Conservation (phyloP, 495 filamentous ascomycete genomes). For the Pyronema domesticum region DNA sequence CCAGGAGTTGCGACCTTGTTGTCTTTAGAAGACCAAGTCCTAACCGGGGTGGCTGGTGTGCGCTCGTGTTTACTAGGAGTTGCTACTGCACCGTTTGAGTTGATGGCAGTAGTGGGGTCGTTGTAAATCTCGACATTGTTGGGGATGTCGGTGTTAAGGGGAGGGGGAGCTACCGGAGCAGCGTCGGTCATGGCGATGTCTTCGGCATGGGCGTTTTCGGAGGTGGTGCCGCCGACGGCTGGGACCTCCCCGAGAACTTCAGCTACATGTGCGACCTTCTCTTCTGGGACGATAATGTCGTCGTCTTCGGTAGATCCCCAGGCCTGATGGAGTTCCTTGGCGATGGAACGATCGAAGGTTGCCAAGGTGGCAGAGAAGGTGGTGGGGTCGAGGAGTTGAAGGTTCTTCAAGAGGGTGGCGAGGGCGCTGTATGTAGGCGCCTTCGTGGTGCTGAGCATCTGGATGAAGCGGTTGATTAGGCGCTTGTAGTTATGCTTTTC, state of each 20-base stretch:
- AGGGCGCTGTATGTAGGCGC: conserved; percentile 15
- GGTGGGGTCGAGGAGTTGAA: conserved; percentile 14
- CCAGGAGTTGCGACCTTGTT: conserved; percentile 21
- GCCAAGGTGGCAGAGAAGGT: conserved; percentile 20
- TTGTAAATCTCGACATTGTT: conserved; percentile 36
- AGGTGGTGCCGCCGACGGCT: conserved; percentile 16
- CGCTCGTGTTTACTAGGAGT: conserved; percentile 8
- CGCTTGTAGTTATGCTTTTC: conserved; percentile 21
- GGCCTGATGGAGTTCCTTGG: conserved; percentile 19
- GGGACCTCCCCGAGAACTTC: conserved; percentile 22
- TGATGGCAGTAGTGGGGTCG: conserved; percentile 33
- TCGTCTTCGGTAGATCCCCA: conserved; percentile 23
- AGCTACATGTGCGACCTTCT: conserved; percentile 24
- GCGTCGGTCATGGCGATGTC: conserved; percentile 19
- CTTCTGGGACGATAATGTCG: conserved; percentile 16
- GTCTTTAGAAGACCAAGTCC: conserved; percentile 1
- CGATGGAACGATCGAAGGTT: conserved; percentile 20
- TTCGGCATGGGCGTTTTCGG: conserved; percentile 18
- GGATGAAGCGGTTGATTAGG: conserved; percentile 19
- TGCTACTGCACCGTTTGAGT: conserved; percentile 33
- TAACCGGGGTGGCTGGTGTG: too few species aligned
- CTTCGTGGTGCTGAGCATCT: conserved; percentile 23
- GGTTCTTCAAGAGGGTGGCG: conserved; percentile 15
- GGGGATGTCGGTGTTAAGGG: neutral
- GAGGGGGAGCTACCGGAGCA: conserved; percentile 7